Evolutionary conservation across 2,329 filamentous ascomycete species (phyloP).

Genomic region (Pestalotiopsis sp.): DNA sequence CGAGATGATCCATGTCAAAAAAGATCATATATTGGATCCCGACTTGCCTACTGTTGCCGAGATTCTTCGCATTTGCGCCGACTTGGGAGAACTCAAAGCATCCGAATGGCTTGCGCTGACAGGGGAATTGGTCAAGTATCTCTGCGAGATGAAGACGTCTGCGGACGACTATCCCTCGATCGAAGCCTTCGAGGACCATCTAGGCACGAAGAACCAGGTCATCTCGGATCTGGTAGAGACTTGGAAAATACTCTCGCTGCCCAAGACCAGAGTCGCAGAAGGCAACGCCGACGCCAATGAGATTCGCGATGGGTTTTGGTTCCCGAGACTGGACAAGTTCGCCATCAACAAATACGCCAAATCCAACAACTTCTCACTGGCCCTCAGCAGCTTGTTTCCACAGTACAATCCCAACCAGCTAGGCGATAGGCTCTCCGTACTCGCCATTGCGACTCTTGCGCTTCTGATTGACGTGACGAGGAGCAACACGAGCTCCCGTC

Average conservation of each 20-base stretch:
- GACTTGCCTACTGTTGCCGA: conserved; percentile 39
- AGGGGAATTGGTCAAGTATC: conserved; percentile 34
- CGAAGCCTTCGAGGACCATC: conserved; percentile 29
- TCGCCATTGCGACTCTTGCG: conserved; percentile 41
- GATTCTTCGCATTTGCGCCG: conserved; percentile 38
- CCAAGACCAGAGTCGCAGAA: conserved; percentile 20
- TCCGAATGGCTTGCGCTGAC: conserved; percentile 36
- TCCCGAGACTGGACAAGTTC: conserved; percentile 28
- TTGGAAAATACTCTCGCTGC: conserved; percentile 42
- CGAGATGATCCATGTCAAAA: conserved; percentile 34
- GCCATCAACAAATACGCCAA: conserved; percentile 20
- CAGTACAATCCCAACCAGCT: conserved; percentile 30
- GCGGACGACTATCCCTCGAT: conserved; percentile 26
- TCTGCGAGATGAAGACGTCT: conserved; percentile 30
- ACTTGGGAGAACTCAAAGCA: conserved; percentile 36
- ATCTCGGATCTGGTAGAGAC: conserved; percentile 42
- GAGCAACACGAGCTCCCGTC: conserved; percentile 21
- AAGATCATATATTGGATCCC: conserved; percentile 28
- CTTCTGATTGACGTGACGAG: conserved; percentile 36
- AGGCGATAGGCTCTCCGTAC: conserved; percentile 28
- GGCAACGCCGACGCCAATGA: conserved; percentile 17
- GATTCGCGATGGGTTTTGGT: conserved; percentile 30
- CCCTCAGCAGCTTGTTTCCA: conserved; percentile 38
- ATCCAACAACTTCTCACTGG: conserved; percentile 26
- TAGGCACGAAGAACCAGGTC: conserved; percentile 33